Evolutionary conservation across 179 eudicot genomes (phyloP), one percentile per base, ranked within the genome.

Genomic region (Heliamphora pulchella): DNA sequence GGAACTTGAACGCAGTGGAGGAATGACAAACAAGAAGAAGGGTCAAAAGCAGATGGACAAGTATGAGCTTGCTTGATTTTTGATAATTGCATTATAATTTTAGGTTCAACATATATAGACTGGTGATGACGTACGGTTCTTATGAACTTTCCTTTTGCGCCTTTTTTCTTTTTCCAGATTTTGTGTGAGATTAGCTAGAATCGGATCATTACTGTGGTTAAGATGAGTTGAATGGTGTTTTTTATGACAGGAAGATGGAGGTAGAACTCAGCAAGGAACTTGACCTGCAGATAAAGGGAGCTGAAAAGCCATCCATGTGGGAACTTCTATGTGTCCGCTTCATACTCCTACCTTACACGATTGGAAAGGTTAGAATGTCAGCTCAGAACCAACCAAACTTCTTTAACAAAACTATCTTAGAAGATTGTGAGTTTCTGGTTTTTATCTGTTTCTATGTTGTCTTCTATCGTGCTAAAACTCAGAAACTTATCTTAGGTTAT

Each of bases 201-300:
- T 15, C 2, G 31, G 70, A 8, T 48, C 31, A 8, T 65, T 10
- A 53, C 31, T 54, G 9, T 74, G 70, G 71, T 67, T 58, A 67
- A 61, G 7, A 31, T 73, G 31, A 48, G 75, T 31, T 63, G 71
- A 68, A 39, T 64, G 46, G 41, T 77, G 59, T 77, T 75, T 31
- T 81, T 51, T 74, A 59, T 87, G 50, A 74, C 90, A 96, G 99
- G 88, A 89, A 90, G 75, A 67, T 87, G 75, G 87, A 86, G 47
- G 99, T 91, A 79, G 99, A 96, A 66, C 88, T 96, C 43, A 90
- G 97, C 92, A 94, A 94, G 82, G 99, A 96, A 84, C 97, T 96
- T 86, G 97, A 96, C 69, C 85, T 96, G 84, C 98, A 96, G 89
- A 96, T 96, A 74, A 93, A 92, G 71, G 99, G 99, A 57, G 98